phyloP scores from a whole-genome alignment of 2,329 filamentous ascomycete genomes.

The Fusarium tuaranense region DNA sequence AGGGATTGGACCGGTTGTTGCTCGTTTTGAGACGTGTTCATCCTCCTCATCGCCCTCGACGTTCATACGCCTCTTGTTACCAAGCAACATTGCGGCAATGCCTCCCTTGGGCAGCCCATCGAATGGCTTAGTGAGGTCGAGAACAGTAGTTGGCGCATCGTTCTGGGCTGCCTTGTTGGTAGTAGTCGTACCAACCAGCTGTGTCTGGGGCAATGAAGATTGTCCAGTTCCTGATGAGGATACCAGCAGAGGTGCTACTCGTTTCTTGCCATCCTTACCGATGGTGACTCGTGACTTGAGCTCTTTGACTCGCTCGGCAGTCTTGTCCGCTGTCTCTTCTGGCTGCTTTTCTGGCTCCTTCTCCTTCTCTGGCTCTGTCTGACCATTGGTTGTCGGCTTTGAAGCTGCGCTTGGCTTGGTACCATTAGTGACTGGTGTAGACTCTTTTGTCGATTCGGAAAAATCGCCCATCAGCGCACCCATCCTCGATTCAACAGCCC shows the following conservation, averaged over 20 bases:
- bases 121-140: slow-evolving; percentile 94
- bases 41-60: slow-evolving; percentile 83
- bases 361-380: slow-evolving; percentile 51
- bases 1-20: slow-evolving; percentile 75
- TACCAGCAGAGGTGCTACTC: slow-evolving; percentile 90
- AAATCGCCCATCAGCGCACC: slow-evolving; percentile 96
- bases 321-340: slow-evolving; percentile 65
- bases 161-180: slow-evolving; percentile 70
- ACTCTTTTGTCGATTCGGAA: slow-evolving; percentile 65
- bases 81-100: slow-evolving; percentile 84
- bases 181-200: slow-evolving; percentile 82
- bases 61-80: slow-evolving; percentile 90
- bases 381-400: slow-evolving; percentile 56
- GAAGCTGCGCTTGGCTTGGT: slow-evolving; percentile 57
- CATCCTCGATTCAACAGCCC: slow-evolving; percentile 94
- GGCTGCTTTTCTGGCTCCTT: slow-evolving; percentile 53
- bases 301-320: slow-evolving; percentile 65
- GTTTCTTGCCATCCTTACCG: slow-evolving; percentile 96
- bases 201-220: slow-evolving; percentile 89
- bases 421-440: slow-evolving; percentile 61
- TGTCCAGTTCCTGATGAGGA: slow-evolving; percentile 89
- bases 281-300: slow-evolving; percentile 94
- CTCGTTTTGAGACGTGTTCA: slow-evolving; percentile 62
- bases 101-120: slow-evolving; percentile 93
- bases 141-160: slow-evolving; percentile 82